These are phyloP conservation scores for Tremella yokohamensis DNA, from an alignment of 768 basidiomycete species.

Conservation along the genomic window DNA sequence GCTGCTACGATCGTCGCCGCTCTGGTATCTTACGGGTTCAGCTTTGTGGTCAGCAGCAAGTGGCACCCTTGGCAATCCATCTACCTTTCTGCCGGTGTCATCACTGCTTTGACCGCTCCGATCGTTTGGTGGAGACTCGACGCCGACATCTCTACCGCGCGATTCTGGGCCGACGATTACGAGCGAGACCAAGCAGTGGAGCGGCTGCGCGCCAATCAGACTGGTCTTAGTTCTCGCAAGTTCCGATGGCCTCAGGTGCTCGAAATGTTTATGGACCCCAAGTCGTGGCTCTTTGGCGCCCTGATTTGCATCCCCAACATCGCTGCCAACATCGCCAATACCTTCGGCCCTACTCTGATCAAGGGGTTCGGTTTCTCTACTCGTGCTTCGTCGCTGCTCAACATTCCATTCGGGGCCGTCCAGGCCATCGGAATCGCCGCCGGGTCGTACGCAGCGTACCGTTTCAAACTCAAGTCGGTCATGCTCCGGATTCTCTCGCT, in stretches of 20 bases:
- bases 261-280: slow-evolving; percentile 33
- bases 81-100: slow-evolving; percentile 31
- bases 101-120: slow-evolving; percentile 32
- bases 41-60: slow-evolving; percentile 10
- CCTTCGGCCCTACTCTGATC: slow-evolving; percentile 56
- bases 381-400: slow-evolving; percentile 56
- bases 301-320: slow-evolving; percentile 22
- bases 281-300: slow-evolving; percentile 24
- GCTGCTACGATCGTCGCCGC: slow-evolving; percentile 33
- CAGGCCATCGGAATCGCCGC: slow-evolving; percentile 52
- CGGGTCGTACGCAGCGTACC: slow-evolving; percentile 49
- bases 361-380: slow-evolving; percentile 55
- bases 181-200: slow-evolving; percentile 28
- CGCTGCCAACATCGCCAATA: slow-evolving; percentile 53
- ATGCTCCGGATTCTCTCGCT: slow-evolving; percentile 17
- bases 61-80: slow-evolving; percentile 30
- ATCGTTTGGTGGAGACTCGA: slow-evolving; percentile 28
- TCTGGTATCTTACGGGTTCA: slow-evolving; percentile 26
- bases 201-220: slow-evolving; percentile 33
- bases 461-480: slow-evolving; percentile 21
- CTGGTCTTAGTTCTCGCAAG: slow-evolving; percentile 22
- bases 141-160: slow-evolving; percentile 21
- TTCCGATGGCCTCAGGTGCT: slow-evolving; percentile 31
- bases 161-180: slow-evolving; percentile 22
- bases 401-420: slow-evolving; percentile 52